Conservation (phyloP, 192 early-diverging fungal genomes). For the Coemansia sp. region DNA sequence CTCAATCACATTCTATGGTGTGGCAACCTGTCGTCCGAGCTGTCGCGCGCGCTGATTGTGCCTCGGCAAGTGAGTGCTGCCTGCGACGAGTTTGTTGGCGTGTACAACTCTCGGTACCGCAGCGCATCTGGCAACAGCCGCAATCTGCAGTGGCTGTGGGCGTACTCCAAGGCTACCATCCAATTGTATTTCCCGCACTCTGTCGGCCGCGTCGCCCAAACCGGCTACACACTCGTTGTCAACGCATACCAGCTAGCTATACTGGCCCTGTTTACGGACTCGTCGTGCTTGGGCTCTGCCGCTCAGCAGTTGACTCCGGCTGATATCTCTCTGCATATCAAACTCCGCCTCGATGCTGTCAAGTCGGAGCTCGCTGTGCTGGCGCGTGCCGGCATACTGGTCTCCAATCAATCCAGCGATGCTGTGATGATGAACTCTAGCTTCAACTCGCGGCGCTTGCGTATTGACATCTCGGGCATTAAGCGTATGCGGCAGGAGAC, state of each 20-base stretch:
- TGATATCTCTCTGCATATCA: conserved; percentile 51
- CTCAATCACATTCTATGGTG: neutral
- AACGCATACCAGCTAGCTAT: conserved; percentile 94
- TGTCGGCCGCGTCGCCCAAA: conserved; percentile 67
- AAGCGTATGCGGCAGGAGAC: conserved; percentile 79
- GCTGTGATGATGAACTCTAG: conserved; percentile 64
- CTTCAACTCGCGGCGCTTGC: conserved; percentile 78
- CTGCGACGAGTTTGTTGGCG: neutral
- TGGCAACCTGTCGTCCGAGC: neutral
- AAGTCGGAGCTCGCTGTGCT: neutral
- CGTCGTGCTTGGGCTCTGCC: conserved; percentile 42
- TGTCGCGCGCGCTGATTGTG: neutral
- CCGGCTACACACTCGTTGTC: conserved; percentile 51
- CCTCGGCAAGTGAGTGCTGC: neutral
- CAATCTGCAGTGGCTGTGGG: conserved; percentile 26
- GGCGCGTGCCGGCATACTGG: neutral
- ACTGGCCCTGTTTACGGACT: conserved; percentile 78
- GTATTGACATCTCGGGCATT: conserved; percentile 83
- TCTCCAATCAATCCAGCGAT: neutral
- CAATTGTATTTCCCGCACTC: conserved; percentile 86
- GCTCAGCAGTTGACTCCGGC: conserved; percentile 54
- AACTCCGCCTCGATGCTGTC: neutral
- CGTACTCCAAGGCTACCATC: conserved; percentile 33
- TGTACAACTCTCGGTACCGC: neutral
- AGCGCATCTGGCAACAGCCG: neutral